Evolutionary conservation across 305 asterid species (phyloP), one percentile per base, ranked within the genome.

Genomic region (Solanum chacoense): DNA sequence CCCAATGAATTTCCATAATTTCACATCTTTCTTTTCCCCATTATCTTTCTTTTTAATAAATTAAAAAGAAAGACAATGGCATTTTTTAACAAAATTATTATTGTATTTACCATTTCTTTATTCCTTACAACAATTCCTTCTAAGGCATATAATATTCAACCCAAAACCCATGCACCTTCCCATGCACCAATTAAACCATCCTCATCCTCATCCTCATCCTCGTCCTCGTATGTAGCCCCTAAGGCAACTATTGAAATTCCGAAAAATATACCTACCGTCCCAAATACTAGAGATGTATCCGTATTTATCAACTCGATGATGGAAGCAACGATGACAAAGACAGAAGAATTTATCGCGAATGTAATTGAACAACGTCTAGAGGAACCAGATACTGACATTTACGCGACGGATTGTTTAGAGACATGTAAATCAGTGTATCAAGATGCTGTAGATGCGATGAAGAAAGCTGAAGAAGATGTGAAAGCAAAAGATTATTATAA

Each of bases 381-480:
- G 7, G 93, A 92, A 3, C 91, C 92, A 0, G 7, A 67, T 1
- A 59, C 71, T 35, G 87, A 29, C 0, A 36, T 18, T 1, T 75
- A 77, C 42, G 84, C 85, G 7, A 90, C 87, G 34, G 80, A 90
- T 84, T 94, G 96, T 81, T 36, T 92, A 13, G 4, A 5, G 16
- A 72, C 87, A 16, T 94, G 96, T 89, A 86, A 79, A 34, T 93
- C 92, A 85, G 89, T 90, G 73, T 91, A 88, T 87, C 92, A 88
- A 37, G 88, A 88, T 50, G 94, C 95, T 24, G 74, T 84, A 7
- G 93, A 91, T 6, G 92, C 93, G 0, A 86, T 93, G 89, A 88
- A 86, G 91, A 92, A 83, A 8, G 93, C 92, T 3, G 31, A 91
- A 89, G 93, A 91, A 63, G 91, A 89, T 93, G 42, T 91, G 3